Base-by-base conservation (phyloP, 495 filamentous ascomycete genomes). In the Saxophila tyrrhenica region DNA sequence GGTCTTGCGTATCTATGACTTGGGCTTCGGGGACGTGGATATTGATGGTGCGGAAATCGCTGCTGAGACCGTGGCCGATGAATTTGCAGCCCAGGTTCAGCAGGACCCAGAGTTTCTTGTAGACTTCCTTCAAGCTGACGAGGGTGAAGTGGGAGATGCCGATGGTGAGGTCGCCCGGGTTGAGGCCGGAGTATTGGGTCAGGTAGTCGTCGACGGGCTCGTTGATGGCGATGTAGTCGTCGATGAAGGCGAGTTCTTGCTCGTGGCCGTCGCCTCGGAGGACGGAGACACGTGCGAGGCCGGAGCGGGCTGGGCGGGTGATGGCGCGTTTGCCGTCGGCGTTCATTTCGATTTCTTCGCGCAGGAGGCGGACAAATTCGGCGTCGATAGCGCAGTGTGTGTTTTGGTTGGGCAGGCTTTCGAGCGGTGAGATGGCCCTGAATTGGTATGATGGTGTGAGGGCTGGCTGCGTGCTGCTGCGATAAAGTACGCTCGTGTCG, bases 61-160 rank as follows among this genome's bases (percentile, higher is more conserved):
- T 89, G 47, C 82, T 81, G 22, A 99, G 71, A 9, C 89, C 88
- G 66, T 99, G 92, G 8, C 92, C 92, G 25, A 99, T 80, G 68
- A 99, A 99, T 44, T 85, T 74, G 69, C 87, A 94, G 25, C 94
- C 92, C 1, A 96, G 76, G 65, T 99, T 97, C 9, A 97, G 78
- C 8, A 99, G 79, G 13, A 97, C 77, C 92, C 92, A 99, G 25
- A 99, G 81, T 64, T 95, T 95, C 65, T 97, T 99, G 73, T 97
- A 97, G 8, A 89, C 91, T 17, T 81, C 78, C 67, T 97, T 99
- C 25, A 96, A 75, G 10, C 84, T 75, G 8, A 97, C 86, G 0
- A 96, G 76, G 51, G 86, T 84, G 69, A 94, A 89, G 38, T 73
- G 76, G 16, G 86, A 86, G 8, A 75, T 78, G 25, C 72, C 73